Evolutionary conservation across 805 yeast species (phyloP), one percentile per base, ranked within the genome.

Genomic region (Metschnikowia corniflorae): DNA sequence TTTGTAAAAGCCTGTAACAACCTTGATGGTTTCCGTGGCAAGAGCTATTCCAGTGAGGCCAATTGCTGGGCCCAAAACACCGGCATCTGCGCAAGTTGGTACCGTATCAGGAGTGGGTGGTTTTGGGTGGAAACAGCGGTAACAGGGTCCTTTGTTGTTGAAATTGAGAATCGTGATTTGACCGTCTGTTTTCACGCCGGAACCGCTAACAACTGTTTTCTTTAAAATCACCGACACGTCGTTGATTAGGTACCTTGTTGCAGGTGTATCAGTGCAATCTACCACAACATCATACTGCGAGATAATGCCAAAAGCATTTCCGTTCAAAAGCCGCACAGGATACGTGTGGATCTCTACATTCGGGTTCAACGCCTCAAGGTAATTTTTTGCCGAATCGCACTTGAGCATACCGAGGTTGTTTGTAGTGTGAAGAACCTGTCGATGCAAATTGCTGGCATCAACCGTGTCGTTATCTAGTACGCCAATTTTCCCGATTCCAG

Each of bases 201-300:
- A 85, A 0, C 95, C 99, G 13, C 96, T 86, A 1, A 93, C 81
- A 0, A 93, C 72, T 0, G 96, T 80, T 40, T 77, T 78, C 0
- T 78, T 75, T 1, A 75, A 55, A 1, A 81, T 47, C 0, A 86
- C 95, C 9, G 88, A 79, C 1, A 80, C 83, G 58, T 93, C 99
- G 38, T 86, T 85, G 22, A 93, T 77, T 42, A 93, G 69, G 55
- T 93, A 93, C 46, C 98, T 66, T 0, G 94, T 79, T 28, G 78
- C 75, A 9, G 97, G 97, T 2, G 91, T 79, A 60, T 93, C 99
- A 0, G 98, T 91, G 54, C 98, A 94, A 59, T 93, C 99, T 15
- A 93, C 63, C 4, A 93, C 77, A 21, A 83, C 43, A 53, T 91
- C 96, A 59, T 84, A 88, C 4, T 62, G 48, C n/a, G 57, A 49